phyloP scores from a whole-genome alignment of 306 rosid genomes.

The Cucurbita ficifolia region DNA sequence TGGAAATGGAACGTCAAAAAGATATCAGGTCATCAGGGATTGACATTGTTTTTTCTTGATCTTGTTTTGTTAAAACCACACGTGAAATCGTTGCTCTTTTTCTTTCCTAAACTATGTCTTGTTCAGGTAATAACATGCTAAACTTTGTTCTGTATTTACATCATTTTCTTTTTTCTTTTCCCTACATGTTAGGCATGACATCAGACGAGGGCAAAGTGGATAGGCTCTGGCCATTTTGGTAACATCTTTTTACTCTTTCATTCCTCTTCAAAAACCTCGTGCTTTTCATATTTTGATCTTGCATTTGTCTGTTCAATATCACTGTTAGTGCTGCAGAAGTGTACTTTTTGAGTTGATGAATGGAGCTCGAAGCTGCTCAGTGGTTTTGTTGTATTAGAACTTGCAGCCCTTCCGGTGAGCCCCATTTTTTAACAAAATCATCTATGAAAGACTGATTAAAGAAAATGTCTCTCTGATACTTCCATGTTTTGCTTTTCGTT shows the following conservation, averaged over 20 bases:
- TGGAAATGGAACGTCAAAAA: constrained; percentile 6
- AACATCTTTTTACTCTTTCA: neutral
- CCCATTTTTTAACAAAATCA: neutral
- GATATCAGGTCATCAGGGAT: neutral
- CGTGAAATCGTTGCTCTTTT: neutral
- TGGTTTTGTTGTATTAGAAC: neutral
- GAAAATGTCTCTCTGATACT: neutral
- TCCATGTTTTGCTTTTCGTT: neutral
- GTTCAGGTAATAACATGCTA: neutral
- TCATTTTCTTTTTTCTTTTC: neutral
- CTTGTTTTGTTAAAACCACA: neutral
- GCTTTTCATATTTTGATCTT: neutral
- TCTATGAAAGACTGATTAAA: neutral
- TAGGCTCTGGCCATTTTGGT: neutral
- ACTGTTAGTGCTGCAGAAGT: neutral
- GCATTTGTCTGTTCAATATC: neutral
- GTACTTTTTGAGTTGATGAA: neutral
- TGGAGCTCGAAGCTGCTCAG: neutral
- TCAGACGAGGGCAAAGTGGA: neutral
- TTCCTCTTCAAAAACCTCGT: neutral
- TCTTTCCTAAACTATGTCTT: neutral
- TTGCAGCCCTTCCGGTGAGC: neutral
- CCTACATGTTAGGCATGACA: neutral
- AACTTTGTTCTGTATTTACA: neutral
- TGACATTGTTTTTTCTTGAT: neutral